Percentiles rank a stretch among this genome's conserved stretches.
These are phyloP conservation scores for Coemansia sp. DNA, from an alignment of 192 early-diverging fungal species.

Conservation along the genomic window DNA sequence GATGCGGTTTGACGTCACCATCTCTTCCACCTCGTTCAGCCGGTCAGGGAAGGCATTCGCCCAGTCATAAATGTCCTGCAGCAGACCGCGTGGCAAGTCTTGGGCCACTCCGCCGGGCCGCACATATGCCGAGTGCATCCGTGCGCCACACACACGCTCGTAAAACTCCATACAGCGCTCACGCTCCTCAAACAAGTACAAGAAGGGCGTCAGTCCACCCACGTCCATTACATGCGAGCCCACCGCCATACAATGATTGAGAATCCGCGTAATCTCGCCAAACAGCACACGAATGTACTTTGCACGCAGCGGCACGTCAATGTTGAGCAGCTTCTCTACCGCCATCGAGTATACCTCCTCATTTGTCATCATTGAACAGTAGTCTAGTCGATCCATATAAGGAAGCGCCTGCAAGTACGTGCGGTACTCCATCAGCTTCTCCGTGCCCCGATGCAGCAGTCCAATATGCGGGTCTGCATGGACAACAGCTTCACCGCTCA, in stretches of 20 bases:
- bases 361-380: slow-evolving; percentile 99
- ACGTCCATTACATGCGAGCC: slow-evolving; percentile 97
- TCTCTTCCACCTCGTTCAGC: slow-evolving; percentile 93
- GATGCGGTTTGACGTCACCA: slow-evolving; percentile 89
- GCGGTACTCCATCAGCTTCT: slow-evolving; percentile 99
- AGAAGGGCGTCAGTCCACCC: slow-evolving; percentile 95
- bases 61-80: slow-evolving; percentile 97
- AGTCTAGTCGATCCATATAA: slow-evolving; percentile 98
- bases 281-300: slow-evolving; percentile 98
- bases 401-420: slow-evolving; percentile 96
- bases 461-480: slow-evolving; percentile 97
- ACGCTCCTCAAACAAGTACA: slow-evolving; percentile 99
- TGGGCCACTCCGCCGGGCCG: slow-evolving; percentile 93
- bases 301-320: slow-evolving; percentile 88
- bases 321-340: slow-evolving; percentile 97
- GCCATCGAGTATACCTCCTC: slow-evolving; percentile 97
- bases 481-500: slow-evolving; percentile 87
- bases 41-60: slow-evolving; percentile 83
- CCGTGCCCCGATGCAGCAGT: slow-evolving; percentile 94
- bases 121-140: slow-evolving; percentile 97
- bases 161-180: slow-evolving; percentile 99
- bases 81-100: slow-evolving; percentile 87
- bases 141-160: slow-evolving; percentile 96
- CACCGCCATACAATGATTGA: slow-evolving; percentile 98
- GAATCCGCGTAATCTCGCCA: slow-evolving; percentile 94